phyloP scores from a whole-genome alignment of 306 rosid genomes.

The Prunus fruticosa region DNA sequence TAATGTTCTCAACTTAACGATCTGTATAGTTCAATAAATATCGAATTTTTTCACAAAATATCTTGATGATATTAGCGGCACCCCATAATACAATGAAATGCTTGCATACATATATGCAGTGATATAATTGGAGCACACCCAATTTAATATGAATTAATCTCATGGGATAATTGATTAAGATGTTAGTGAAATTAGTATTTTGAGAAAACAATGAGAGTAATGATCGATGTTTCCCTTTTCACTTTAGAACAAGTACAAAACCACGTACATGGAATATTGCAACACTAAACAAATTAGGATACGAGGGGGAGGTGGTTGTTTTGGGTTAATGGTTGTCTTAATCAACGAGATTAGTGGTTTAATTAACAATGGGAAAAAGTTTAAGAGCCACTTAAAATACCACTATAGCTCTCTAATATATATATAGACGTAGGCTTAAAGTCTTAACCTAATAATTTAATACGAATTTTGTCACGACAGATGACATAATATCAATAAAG shows the following conservation, averaged over 20 bases:
- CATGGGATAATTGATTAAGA: too few species aligned
- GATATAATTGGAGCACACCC: too few species aligned
- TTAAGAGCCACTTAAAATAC: neutral
- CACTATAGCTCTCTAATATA: too few species aligned
- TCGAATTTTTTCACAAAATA: too few species aligned
- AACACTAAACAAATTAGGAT: neutral
- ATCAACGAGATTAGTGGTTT: conserved; percentile 2
- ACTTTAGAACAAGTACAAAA: neutral
- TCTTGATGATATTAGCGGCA: too few species aligned
- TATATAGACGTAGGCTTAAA: neutral
- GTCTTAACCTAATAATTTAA: neutral
- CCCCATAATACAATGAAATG: too few species aligned
- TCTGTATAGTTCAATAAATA: rapidly evolving
- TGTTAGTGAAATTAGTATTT: too few species aligned
- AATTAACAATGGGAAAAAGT: neutral
- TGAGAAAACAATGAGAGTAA: neutral
- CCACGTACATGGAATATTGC: neutral
- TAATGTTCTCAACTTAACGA: too few species aligned
- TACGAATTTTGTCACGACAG: neutral
- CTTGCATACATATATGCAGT: too few species aligned
- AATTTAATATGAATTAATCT: too few species aligned
- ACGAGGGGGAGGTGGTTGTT: neutral
- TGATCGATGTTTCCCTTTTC: neutral
- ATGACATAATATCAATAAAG: neutral
- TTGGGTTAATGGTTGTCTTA: conserved; percentile 2